Percentiles rank a stretch among this genome's conserved stretches.
Evolutionary conservation across 2,329 filamentous ascomycete species (phyloP).

Genomic region (Trichoderma sp.): DNA sequence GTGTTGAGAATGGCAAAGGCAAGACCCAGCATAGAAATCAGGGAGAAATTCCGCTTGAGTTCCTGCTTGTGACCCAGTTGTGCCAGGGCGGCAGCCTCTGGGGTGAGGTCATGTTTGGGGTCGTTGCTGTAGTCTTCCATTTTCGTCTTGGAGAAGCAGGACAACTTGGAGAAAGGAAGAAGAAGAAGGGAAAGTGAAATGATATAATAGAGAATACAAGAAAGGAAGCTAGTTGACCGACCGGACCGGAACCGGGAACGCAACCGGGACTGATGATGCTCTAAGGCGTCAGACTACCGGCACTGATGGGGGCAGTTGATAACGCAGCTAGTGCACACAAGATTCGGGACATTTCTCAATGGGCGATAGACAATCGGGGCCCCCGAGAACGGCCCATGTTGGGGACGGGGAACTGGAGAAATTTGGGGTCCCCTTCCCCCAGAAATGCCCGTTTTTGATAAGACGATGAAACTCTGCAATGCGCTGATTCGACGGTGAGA

Average conservation of each 20-base stretch:
- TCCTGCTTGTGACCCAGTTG: constrained; percentile 49
- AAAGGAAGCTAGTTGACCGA: background rate
- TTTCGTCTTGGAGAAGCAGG: background rate
- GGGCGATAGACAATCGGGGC: constrained; percentile 5
- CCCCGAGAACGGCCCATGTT: constrained; percentile 11
- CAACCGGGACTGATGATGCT: constrained; percentile 2
- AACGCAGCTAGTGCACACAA: background rate
- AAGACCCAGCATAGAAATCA: constrained; percentile 46
- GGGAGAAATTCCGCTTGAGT: constrained; percentile 49
- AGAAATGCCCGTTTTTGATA: constrained; percentile 18
- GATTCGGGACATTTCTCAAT: background rate
- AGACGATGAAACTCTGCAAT: constrained; percentile 6
- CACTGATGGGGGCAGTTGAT: constrained; percentile 3
- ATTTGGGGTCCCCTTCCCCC: constrained; percentile 2
- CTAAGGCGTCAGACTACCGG: constrained; percentile 9
- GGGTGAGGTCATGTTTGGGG: constrained; percentile 12
- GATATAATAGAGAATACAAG: background rate
- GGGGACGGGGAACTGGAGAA: constrained; percentile 16
- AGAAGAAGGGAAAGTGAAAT: background rate
- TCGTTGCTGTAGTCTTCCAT: constrained; percentile 18
- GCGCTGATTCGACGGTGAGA: constrained; percentile 9
- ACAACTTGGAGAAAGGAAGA: background rate
- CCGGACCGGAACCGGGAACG: background rate
- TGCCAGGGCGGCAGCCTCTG: constrained; percentile 41
- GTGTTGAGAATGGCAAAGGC: constrained; percentile 50